phyloP scores from a whole-genome alignment of 2,329 filamentous ascomycete genomes.

The Ascochyta pisi region DNA sequence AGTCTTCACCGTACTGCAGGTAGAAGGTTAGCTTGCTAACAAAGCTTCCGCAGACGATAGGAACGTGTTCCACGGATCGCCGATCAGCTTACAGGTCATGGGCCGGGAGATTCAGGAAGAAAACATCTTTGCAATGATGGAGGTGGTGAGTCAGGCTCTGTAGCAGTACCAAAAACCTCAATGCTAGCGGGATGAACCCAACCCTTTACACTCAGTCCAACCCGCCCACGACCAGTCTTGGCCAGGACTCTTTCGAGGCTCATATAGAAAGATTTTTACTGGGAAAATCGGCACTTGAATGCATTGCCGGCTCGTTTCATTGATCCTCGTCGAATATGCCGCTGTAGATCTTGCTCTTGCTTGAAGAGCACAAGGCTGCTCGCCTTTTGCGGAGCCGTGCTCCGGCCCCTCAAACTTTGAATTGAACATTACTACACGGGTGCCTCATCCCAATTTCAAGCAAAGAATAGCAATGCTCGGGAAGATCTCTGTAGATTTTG shows the following conservation, averaged over 20 bases:
- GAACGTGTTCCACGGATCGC: not conserved
- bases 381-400: not conserved
- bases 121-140: not conserved
- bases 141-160: not conserved
- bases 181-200: not conserved
- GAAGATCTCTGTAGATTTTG: not conserved
- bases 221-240: too few relatives aligned
- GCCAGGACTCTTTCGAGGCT: too few relatives aligned
- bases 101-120: not conserved
- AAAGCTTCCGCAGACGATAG: not conserved
- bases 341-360: too few relatives aligned
- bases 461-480: not conserved
- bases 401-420: not conserved
- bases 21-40: not conserved
- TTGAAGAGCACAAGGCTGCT: not conserved
- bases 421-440: not conserved
- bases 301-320: too few relatives aligned
- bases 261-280: too few relatives aligned
- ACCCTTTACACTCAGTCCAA: not conserved
- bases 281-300: too few relatives aligned
- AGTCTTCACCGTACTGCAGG: not conserved
- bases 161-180: not conserved
- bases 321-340: too few relatives aligned
- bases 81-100: not conserved
- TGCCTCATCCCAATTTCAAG: not conserved